phyloP scores from a whole-genome alignment of 768 basidiomycete species.

The Auricularia sp. region DNA sequence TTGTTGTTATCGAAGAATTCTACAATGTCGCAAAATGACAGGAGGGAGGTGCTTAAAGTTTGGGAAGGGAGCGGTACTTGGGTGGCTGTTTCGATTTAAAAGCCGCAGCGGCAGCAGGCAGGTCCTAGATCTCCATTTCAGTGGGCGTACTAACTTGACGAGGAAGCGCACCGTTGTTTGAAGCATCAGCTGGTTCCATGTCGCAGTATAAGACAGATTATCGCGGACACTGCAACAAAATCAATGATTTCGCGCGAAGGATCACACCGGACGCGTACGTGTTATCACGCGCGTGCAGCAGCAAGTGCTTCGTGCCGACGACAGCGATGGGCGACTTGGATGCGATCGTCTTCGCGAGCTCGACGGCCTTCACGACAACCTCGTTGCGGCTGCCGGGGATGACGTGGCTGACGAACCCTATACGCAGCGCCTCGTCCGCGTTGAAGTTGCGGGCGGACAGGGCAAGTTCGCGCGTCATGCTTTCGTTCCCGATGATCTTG shows the following conservation, averaged over 20 bases:
- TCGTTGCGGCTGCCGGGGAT: conserved; percentile 56
- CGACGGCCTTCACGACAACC: conserved; percentile 58
- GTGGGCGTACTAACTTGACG: not conserved
- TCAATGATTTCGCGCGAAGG: not conserved
- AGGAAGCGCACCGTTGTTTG: conserved; percentile 34
- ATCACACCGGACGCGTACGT: conserved; percentile 33
- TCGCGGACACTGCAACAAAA: conserved; percentile 32
- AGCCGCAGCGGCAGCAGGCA: conserved; percentile 14
- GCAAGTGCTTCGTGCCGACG: conserved; percentile 62
- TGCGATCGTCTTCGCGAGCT: conserved; percentile 56
- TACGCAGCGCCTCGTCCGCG: conserved; percentile 49
- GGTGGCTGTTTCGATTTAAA: conserved; percentile 13
- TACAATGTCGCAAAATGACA: not conserved
- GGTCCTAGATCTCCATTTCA: conserved; percentile 13
- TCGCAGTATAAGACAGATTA: conserved; percentile 46
- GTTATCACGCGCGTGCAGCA: conserved; percentile 73
- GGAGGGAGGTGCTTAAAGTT: conserved; percentile 10
- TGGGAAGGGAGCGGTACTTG: conserved; percentile 15
- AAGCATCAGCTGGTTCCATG: conserved; percentile 46
- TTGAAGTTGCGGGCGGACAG: conserved; percentile 66
- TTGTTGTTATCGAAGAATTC: not conserved
- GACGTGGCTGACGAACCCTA: conserved; percentile 69
- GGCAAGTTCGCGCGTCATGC: conserved; percentile 63
- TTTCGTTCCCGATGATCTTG: conserved; percentile 66
- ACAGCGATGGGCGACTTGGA: conserved; percentile 75